Conservation (phyloP, 176 grass and related monocot genomes). For the Dactylis glomerata region DNA sequence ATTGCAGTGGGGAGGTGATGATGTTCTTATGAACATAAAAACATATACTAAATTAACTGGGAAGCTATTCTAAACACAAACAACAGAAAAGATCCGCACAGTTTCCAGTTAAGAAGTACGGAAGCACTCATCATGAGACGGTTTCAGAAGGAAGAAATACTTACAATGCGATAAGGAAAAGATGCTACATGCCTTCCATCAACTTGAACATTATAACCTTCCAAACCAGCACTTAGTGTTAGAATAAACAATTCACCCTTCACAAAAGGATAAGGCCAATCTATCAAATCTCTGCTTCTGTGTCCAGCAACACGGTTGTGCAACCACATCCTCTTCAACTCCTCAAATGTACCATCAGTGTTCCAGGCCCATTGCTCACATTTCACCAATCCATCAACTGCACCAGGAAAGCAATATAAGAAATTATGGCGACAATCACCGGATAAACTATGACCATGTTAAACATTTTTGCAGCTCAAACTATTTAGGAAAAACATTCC, state of each 20-base stretch:
- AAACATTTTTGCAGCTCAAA: background rate
- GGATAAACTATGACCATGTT: background rate
- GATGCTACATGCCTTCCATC: slow-evolving; percentile 76
- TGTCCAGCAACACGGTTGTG: slow-evolving; percentile 32
- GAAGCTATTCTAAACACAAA: background rate
- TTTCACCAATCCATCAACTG: slow-evolving; percentile 75
- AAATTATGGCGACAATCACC: background rate
- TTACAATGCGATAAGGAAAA: slow-evolving; percentile 69
- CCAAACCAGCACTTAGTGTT: slow-evolving; percentile 56
- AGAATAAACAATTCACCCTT: slow-evolving; percentile 66
- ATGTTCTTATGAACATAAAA: background rate
- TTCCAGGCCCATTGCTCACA: slow-evolving; percentile 64
- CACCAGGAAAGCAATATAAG: slow-evolving; percentile 25
- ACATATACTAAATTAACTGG: background rate
- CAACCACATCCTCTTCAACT: slow-evolving; percentile 42
- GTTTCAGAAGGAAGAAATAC: slow-evolving; percentile 22
- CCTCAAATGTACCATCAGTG: slow-evolving; percentile 10
- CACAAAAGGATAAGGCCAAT: slow-evolving; percentile 67
- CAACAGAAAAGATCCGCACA: background rate
- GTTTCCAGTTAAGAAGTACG: background rate
- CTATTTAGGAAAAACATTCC: background rate
- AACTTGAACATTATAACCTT: slow-evolving; percentile 72
- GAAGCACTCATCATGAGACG: background rate
- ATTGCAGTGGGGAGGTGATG: background rate
- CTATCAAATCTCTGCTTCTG: slow-evolving; percentile 29